Evolutionary conservation across 495 filamentous ascomycete genomes (phyloP).

Genomic region (Rhypophila decipiens): DNA sequence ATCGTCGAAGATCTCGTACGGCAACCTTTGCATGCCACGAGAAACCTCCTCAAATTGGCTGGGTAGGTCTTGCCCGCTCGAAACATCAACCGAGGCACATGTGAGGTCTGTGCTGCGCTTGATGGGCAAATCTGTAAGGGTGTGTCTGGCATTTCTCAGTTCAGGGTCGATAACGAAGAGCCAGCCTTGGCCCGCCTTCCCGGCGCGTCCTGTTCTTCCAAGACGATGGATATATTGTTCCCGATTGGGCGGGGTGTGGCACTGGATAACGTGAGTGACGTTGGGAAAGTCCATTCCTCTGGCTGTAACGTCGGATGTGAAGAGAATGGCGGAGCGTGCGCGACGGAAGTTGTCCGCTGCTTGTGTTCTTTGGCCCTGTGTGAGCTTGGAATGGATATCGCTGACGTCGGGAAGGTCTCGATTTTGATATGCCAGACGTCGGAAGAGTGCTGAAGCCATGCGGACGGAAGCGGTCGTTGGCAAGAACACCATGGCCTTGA

Average conservation of each 20-base stretch:
- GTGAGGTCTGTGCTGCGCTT: conserved; percentile 41
- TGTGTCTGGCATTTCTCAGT: conserved; percentile 34
- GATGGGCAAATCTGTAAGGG: conserved; percentile 62
- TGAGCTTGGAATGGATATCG: conserved; percentile 74
- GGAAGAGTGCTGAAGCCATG: conserved; percentile 56
- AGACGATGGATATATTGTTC: conserved; percentile 89
- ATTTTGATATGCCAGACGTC: conserved; percentile 34
- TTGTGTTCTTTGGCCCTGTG: conserved; percentile 58
- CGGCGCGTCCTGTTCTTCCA: conserved; percentile 65
- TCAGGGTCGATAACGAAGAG: conserved; percentile 62
- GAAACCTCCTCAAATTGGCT: conserved; percentile 31
- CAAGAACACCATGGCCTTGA: conserved; percentile 93
- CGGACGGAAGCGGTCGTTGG: conserved; percentile 67
- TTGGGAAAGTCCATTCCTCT: conserved; percentile 96
- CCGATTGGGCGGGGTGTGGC: conserved; percentile 61
- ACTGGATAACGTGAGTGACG: conserved; percentile 84
- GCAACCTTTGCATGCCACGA: conserved; percentile 26
- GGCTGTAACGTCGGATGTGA: conserved; percentile 91
- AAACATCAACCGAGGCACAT: conserved; percentile 44
- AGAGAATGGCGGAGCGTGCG: conserved; percentile 60
- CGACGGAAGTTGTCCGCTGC: conserved; percentile 66
- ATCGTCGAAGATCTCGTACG: conserved; percentile 22
- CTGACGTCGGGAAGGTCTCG: conserved; percentile 36
- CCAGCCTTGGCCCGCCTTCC: conserved; percentile 75
- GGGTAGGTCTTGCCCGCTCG: conserved; percentile 26